Conservation (phyloP, 305 asterid species). For the Rubia occidens region DNA sequence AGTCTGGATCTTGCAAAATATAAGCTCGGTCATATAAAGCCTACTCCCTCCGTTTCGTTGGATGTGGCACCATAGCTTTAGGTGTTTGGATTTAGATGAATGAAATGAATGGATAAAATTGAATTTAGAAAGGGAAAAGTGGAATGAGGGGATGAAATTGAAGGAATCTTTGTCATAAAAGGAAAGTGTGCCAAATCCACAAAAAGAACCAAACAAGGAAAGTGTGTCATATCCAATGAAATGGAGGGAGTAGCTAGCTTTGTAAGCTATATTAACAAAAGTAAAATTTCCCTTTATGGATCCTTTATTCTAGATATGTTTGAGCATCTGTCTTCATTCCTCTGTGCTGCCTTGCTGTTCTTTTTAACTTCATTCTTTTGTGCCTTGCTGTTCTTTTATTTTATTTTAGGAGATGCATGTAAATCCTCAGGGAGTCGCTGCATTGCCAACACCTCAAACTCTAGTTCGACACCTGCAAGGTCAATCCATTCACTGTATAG, state of each 20-base stretch:
- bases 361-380: background rate
- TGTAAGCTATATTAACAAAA: background rate
- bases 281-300: background rate
- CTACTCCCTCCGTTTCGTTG: background rate
- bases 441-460: constrained; percentile 60
- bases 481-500: constrained; percentile 77
- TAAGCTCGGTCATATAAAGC: background rate
- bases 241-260: background rate
- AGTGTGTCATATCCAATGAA: too few relatives aligned
- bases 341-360: background rate
- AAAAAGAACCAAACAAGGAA: too few relatives aligned
- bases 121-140: too few relatives aligned
- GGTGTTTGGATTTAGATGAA: too few relatives aligned
- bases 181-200: too few relatives aligned
- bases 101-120: too few relatives aligned
- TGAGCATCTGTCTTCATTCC: background rate
- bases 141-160: too few relatives aligned
- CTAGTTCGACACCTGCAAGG: constrained; percentile 78
- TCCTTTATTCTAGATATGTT: background rate
- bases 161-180: too few relatives aligned
- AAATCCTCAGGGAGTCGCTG: constrained; percentile 68
- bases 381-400: background rate
- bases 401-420: constrained; percentile 57
- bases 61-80: too few relatives aligned
- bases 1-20: background rate